Evolutionary conservation across 1,284 basidiomycete species (phyloP).

Genomic region (Meripilus lineatus): DNA sequence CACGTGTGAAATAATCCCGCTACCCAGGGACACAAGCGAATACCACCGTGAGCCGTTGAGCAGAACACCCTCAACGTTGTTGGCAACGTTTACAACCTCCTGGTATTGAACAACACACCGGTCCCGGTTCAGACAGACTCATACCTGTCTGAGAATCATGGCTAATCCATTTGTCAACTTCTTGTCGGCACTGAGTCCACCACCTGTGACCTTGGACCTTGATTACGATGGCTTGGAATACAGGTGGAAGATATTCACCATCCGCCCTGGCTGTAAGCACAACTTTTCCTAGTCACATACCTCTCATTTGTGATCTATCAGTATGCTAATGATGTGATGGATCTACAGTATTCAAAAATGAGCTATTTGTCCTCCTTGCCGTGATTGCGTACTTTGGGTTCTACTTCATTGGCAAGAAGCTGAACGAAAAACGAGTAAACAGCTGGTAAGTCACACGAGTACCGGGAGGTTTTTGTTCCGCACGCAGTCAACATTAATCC

Average conservation of each 20-base stretch:
- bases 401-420: constrained; percentile 49
- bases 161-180: constrained; percentile 5
- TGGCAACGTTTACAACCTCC: no score
- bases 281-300: not conserved
- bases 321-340: no score
- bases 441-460: constrained; percentile 40
- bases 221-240: constrained; percentile 63
- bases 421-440: constrained; percentile 51
- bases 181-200: constrained; percentile 37
- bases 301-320: constrained; percentile 1
- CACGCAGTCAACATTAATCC: not conserved
- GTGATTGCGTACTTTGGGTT: constrained; percentile 51
- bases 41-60: no score
- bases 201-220: constrained; percentile 33
- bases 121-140: no score
- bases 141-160: constrained; percentile 1
- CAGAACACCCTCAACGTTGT: no score
- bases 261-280: constrained; percentile 74
- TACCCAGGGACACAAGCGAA: no score
- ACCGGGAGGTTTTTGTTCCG: not conserved
- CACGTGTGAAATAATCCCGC: no score
- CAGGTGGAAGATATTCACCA: constrained; percentile 70
- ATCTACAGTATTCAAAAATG: constrained; percentile 56
- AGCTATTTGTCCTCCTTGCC: constrained; percentile 50
- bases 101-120: no score